Conservation (phyloP, 331 rosid genomes). For the Rosa hybrid region DNA sequence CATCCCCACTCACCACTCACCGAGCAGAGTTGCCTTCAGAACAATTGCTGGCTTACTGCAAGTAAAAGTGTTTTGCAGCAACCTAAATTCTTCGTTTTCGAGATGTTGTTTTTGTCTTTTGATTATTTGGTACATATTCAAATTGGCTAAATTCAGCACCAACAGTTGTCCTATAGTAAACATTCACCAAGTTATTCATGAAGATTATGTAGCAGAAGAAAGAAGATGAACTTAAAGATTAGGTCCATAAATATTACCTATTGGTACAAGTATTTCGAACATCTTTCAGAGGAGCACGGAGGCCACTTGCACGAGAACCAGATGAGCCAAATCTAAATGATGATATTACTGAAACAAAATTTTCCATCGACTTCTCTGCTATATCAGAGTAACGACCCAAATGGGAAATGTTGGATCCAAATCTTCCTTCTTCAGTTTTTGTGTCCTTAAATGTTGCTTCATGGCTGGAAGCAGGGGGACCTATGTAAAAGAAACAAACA, state of each 20-base stretch:
- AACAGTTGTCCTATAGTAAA: constrained; percentile 45
- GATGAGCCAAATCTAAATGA: constrained; percentile 60
- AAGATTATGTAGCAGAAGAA: constrained; percentile 17
- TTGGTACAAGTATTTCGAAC: constrained; percentile 47
- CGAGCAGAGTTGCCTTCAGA: constrained; percentile 12
- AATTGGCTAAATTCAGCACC: constrained; percentile 56
- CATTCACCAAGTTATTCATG: constrained; percentile 24
- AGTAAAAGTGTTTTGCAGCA: constrained; percentile 22
- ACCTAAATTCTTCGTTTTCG: constrained; percentile 35
- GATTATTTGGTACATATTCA: constrained; percentile 58
- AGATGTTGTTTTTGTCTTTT: constrained; percentile 40
- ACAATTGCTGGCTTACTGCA: constrained; percentile 19
- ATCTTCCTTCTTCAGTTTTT: constrained; percentile 45
- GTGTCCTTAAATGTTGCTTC: constrained; percentile 29
- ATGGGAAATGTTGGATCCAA: constrained; percentile 85
- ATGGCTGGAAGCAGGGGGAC: constrained; percentile 28
- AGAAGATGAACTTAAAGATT: constrained; percentile 22
- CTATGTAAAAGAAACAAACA: constrained; percentile 27
- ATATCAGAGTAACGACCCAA: constrained; percentile 67
- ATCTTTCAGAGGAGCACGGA: constrained; percentile 85
- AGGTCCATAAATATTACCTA: constrained; percentile 40
- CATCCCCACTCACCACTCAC: constrained; percentile 32
- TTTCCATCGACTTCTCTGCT: constrained; percentile 86
- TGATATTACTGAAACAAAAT: constrained; percentile 68
- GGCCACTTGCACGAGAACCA: constrained; percentile 95